phyloP scores from a whole-genome alignment of 2,329 filamentous ascomycete species.

The Ceratocystis papillata region DNA sequence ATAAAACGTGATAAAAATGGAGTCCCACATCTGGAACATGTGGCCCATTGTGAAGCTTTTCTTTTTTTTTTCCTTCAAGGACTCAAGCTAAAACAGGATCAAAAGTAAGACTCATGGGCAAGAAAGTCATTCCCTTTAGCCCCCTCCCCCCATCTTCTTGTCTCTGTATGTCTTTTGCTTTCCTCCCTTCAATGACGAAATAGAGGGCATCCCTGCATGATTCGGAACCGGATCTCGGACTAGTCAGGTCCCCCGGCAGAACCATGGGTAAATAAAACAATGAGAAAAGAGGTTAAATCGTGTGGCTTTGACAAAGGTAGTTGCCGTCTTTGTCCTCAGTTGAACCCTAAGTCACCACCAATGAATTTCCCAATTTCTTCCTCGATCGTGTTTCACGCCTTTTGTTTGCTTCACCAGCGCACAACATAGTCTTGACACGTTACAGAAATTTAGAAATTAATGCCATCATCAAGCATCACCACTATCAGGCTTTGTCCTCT shows the following conservation, averaged over 20 bases:
- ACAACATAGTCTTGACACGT: neutral
- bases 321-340: no score
- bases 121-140: neutral
- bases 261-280: neutral
- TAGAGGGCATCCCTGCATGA: neutral
- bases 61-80: neutral
- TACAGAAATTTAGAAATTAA: neutral
- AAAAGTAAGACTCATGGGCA: neutral
- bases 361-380: neutral
- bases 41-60: neutral
- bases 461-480: neutral
- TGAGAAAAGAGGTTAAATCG: neutral
- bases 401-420: neutral
- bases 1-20: neutral
- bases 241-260: constrained; percentile 1
- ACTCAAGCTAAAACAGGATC: neutral
- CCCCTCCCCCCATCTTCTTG: neutral
- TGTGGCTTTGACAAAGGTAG: no score
- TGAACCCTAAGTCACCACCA: neutral
- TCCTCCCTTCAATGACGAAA: constrained; percentile 13
- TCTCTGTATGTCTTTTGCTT: no score
- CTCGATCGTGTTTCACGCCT: neutral
- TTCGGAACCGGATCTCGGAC: constrained; percentile 2
- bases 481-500: neutral
- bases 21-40: neutral